A percentile compares a stretch with the other conserved stretches of the same genome.
Conservation (phyloP, 345 rosid genomes). For the Acer yangbiense region DNA sequence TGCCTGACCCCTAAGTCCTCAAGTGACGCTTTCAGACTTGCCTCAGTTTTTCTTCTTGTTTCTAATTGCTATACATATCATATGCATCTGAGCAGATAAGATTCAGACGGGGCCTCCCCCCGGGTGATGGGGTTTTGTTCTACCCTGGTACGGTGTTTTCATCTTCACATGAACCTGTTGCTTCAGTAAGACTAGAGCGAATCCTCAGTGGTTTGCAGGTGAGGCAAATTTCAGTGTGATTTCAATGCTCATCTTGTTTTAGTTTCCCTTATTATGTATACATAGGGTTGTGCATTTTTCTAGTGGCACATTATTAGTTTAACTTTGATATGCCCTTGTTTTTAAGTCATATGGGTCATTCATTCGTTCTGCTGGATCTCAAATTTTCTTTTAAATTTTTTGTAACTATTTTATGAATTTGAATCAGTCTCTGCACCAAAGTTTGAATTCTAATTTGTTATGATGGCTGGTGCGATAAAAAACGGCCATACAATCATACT, state of each 20-base stretch:
- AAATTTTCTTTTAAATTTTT: neutral
- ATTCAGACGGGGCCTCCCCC: conserved; percentile 90
- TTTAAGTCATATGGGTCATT: neutral
- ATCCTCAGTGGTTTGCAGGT: conserved; percentile 95
- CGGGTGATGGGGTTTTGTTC: conserved; percentile 91
- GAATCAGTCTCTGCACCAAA: neutral
- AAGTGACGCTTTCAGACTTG: neutral
- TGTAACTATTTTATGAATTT: neutral
- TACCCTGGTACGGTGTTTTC: conserved; percentile 97
- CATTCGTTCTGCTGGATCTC: neutral
- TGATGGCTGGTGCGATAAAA: neutral
- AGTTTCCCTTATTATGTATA: neutral
- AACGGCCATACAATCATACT: neutral
- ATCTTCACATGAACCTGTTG: conserved; percentile 75
- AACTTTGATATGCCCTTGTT: neutral
- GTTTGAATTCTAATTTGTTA: neutral
- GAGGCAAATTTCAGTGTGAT: conserved; percentile 16
- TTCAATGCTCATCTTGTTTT: neutral
- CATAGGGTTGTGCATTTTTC: neutral
- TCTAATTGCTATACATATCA: neutral
- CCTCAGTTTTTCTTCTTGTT: neutral
- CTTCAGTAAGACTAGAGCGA: conserved; percentile 88
- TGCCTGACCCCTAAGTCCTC: conserved; percentile 12
- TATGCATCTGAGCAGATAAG: conserved; percentile 51
- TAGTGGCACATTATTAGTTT: neutral